Conservation (phyloP, 768 basidiomycete species). For the Paxillus involutus region DNA sequence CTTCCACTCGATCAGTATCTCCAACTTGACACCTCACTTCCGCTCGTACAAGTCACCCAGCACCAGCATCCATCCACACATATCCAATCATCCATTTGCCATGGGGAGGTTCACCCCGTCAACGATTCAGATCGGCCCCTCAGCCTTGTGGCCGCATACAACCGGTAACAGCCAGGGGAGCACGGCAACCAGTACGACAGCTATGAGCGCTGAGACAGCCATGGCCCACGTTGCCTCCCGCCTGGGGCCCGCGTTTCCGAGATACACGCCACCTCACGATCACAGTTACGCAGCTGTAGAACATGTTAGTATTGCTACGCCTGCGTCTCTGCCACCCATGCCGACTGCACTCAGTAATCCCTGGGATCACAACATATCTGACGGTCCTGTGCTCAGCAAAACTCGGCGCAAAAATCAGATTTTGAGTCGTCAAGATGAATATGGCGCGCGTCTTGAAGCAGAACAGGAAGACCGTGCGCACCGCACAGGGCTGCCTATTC, state of each 20-base stretch:
- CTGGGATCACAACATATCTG: background rate
- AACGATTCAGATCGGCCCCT: background rate
- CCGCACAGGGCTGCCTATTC: background rate
- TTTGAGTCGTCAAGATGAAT: constrained; percentile 20
- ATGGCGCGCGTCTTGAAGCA: constrained; percentile 16
- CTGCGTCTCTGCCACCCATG: background rate
- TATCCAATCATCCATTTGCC: background rate
- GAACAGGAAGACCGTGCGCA: constrained; percentile 1
- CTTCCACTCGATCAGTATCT: background rate
- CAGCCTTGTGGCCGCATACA: background rate
- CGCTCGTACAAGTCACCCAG: background rate
- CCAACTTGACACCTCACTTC: background rate
- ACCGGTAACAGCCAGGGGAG: background rate
- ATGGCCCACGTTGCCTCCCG: constrained; percentile 1
- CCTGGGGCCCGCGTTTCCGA: background rate
- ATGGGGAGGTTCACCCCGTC: background rate
- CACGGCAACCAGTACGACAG: background rate
- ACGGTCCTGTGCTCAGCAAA: background rate
- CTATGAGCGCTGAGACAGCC: background rate
- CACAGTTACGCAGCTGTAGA: background rate
- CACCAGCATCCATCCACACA: background rate
- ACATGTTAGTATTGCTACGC: background rate
- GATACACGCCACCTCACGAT: background rate
- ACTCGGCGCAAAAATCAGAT: constrained; percentile 14
- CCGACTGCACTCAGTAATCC: background rate